Conservation (phyloP, 2,329 filamentous ascomycete genomes). For the Colletotrichum paranaense region DNA sequence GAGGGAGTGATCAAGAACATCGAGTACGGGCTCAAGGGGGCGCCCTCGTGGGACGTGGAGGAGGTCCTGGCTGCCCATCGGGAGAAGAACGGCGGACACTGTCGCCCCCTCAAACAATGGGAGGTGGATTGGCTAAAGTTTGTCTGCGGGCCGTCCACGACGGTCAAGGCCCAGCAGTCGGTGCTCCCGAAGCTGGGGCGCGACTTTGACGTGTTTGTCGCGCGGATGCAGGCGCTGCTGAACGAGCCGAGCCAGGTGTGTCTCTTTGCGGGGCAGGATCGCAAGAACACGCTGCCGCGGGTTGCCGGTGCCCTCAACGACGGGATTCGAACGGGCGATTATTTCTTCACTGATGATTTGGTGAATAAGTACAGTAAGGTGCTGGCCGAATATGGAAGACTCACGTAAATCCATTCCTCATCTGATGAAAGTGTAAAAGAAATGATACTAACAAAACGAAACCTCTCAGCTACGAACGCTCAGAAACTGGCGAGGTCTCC, state of each 20-base stretch:
- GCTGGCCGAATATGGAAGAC: constrained; percentile 41
- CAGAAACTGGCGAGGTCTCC: constrained; percentile 34
- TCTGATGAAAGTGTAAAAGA: background rate
- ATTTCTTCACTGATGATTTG: constrained; percentile 28
- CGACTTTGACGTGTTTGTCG: constrained; percentile 45
- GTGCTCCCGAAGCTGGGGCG: constrained; percentile 20
- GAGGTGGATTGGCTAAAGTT: constrained; percentile 31
- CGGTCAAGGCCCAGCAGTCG: constrained; percentile 38
- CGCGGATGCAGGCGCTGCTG: constrained; percentile 45
- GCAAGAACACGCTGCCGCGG: background rate
- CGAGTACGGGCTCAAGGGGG: constrained; percentile 2
- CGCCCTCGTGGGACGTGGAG: constrained; percentile 7
- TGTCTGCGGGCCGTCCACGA: constrained; percentile 36
- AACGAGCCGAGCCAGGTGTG: constrained; percentile 40
- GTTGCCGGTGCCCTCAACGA: constrained; percentile 12
- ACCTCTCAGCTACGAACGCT: background rate
- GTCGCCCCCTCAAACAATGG: background rate
- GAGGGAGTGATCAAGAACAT: constrained; percentile 36
- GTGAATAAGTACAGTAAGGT: constrained; percentile 43
- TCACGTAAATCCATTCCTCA: constrained; percentile 33
- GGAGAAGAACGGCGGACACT: background rate
- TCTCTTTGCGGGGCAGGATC: constrained; percentile 38
- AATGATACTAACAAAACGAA: background rate
- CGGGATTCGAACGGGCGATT: constrained; percentile 7
- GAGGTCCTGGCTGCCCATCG: constrained; percentile 17